A percentile compares a stretch with the other conserved stretches of the same genome.
phyloP scores from a whole-genome alignment of 176 grass and related monocot species.

The Melocanna baccifera region DNA sequence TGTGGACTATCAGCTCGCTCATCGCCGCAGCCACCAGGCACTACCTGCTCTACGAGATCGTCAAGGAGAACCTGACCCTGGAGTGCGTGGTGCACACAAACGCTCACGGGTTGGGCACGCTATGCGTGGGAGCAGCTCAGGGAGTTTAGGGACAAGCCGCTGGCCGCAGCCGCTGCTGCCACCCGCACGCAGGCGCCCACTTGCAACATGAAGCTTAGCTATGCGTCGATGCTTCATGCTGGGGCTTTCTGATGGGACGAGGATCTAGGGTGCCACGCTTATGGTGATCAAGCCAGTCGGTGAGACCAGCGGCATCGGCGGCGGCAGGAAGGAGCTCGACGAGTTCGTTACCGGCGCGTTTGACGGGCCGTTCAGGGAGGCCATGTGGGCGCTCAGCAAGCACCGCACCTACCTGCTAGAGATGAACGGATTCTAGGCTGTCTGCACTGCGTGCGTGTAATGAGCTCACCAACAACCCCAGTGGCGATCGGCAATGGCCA shows the following conservation, averaged over 20 bases:
- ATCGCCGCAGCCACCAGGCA: conserved; percentile 71
- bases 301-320: conserved; percentile 38
- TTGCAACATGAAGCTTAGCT: conserved; percentile 80
- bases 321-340: conserved; percentile 60
- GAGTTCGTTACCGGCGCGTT: conserved; percentile 52
- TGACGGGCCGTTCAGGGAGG: conserved; percentile 61
- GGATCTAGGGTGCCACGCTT: conserved; percentile 73
- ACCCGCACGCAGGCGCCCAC: conserved; percentile 72
- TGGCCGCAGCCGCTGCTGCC: conserved; percentile 46
- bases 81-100: conserved; percentile 58
- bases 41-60: conserved; percentile 76
- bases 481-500: conserved; percentile 24
- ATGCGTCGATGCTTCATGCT: conserved; percentile 65
- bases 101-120: conserved; percentile 61
- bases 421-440: conserved; percentile 85
- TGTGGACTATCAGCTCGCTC: conserved; percentile 79
- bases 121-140: conserved; percentile 62
- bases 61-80: conserved; percentile 74
- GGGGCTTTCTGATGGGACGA: conserved; percentile 57
- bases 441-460: not conserved
- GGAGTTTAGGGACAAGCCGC: conserved; percentile 69
- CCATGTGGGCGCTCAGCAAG: conserved; percentile 55
- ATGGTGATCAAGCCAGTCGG: conserved; percentile 67
- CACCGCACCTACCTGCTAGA: conserved; percentile 74
- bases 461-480: not conserved